Evolutionary conservation across 1,284 basidiomycete genomes (phyloP), one percentile per base, ranked within the genome.

Genomic region (Rhodofomes roseus): DNA sequence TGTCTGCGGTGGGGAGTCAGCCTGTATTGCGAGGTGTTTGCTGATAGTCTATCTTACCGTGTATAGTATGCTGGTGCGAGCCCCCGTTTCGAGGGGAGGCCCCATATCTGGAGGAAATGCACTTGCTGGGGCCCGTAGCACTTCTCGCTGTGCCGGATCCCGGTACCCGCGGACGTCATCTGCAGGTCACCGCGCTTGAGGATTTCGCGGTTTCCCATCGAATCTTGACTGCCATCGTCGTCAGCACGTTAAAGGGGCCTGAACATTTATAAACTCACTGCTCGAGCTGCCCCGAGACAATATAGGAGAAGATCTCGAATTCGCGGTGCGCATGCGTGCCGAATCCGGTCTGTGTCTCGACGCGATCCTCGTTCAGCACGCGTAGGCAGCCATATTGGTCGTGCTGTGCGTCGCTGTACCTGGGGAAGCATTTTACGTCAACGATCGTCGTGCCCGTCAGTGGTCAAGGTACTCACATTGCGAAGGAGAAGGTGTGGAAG

Each of bases 61-160:
- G 91, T 95, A 74, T 83, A 96, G 74, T 96, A 96, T 58, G 84
- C 81, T 0, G 94, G 93, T 29, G 73, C 72, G 18, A 92, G 80
- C 23, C 82, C 76, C 34, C 77, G 62, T 36, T 80, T 68, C 68
- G 77, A 77, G 0, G 95, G 93, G 0, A 84, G 50, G 3, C 87
- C 84, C 95, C 94, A 96, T 65, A 96, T 95, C 71, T 94, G 90
- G 12, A 95, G 80, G 77, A 96, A 95, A 73, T 96, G 90, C 1
- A 88, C 87, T 57, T 83, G 79, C 51, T 79, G 73, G 6, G 70
- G 57, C 27, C 87, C 86, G 65, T 89, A 73, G 2, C 82, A 76
- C 64, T 89, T 83, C 70, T 93, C 90, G 62, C 93, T 95, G 75
- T 95, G 93, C 0, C 85, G 81, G 65, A 95, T 94, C 2, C 93